Base-by-base conservation (phyloP, 2,329 filamentous ascomycete species). In the Taxawa tesnikishii region DNA sequence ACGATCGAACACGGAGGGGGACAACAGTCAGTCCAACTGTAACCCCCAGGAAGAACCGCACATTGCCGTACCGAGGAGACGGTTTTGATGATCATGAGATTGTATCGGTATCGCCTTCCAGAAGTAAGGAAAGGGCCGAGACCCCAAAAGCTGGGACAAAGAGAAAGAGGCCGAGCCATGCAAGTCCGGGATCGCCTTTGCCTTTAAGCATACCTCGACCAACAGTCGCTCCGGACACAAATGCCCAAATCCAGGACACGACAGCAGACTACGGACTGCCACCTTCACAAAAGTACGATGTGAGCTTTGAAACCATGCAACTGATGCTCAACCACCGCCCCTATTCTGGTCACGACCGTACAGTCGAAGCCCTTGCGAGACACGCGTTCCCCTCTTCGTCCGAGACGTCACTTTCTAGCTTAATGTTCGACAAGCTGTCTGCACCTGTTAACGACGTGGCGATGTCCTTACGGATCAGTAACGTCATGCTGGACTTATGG, bases 21-120 rank as follows among this genome's bases (percentile, higher is more conserved):
- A 13, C 18, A 6, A 19, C 24, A 4, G 14, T 13, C 17, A 57
- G 53, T 24, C 56, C 59, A 0, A 49, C 57, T 0, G 66, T 62
- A 1, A 83, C 79, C 0, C 76, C 77, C 3, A 81, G 67, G 46
- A 77, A 73, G 50, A 66, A 65, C 16, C 74, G 68, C 49, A 55
- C 60, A 1, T 70, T 70, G 55, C 63, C 68, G 1, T 60, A 80
- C 30, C n/a, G n/a, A n/a, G 69, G 79, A 2, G 83, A 90, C 54
- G 83, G 83, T 0, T 90, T 90, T 45, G 80, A 87, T 38, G 74
- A 83, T 38, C 65, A 68, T 34, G 70, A 78, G 45, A 62, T 77
- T 6, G 51, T 66, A 34, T 58, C 67, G 39, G 49, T 62, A 1
- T 75, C 71, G 3, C 71, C 71, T 4, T 70, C 63, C 32, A 73